Conservation (phyloP, 2,329 filamentous ascomycete genomes). For the Cytospora piceae region DNA sequence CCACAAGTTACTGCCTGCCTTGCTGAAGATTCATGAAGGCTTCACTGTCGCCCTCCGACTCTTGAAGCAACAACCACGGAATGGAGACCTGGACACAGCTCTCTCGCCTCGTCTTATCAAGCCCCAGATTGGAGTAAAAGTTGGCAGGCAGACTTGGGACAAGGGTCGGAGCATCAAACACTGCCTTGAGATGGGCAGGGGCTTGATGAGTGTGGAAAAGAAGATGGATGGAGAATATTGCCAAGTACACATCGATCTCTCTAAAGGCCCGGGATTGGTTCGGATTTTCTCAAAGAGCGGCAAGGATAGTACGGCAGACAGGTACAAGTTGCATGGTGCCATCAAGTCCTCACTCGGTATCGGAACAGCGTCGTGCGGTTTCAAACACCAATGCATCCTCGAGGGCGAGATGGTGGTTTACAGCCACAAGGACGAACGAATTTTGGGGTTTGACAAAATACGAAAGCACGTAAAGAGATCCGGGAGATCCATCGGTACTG, state of each 20-base stretch:
- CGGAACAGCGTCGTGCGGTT: conserved; percentile 57
- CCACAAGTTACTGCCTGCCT: conserved; percentile 70
- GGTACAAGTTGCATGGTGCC: conserved; percentile 48
- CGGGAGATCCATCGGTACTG: conserved; percentile 69
- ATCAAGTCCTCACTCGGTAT: conserved; percentile 69
- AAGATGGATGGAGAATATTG: conserved; percentile 92
- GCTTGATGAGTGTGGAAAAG: conserved; percentile 72
- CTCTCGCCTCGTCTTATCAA: conserved; percentile 45
- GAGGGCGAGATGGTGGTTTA: conserved; percentile 85
- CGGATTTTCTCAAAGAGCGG: conserved; percentile 92
- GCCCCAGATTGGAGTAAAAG: conserved; percentile 63
- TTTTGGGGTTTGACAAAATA: conserved; percentile 80
- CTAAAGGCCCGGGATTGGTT: conserved; percentile 57
- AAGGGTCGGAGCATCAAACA: conserved; percentile 75
- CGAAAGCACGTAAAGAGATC: conserved; percentile 78
- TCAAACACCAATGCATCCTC: conserved; percentile 72
- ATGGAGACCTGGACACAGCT: conserved; percentile 28
- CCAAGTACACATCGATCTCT: conserved; percentile 79
- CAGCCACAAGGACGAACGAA: conserved; percentile 64
- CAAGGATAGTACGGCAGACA: conserved; percentile 81
- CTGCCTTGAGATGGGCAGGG: conserved; percentile 66
- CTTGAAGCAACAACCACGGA: conserved; percentile 46
- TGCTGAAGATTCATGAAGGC: conserved; percentile 72
- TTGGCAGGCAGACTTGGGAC: conserved; percentile 65
- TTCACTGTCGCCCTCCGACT: conserved; percentile 63